Evolutionary conservation across 1,139 yeast species (phyloP), one percentile per base, ranked within the genome.

Genomic region (Meyerozyma guilliermondii): DNA sequence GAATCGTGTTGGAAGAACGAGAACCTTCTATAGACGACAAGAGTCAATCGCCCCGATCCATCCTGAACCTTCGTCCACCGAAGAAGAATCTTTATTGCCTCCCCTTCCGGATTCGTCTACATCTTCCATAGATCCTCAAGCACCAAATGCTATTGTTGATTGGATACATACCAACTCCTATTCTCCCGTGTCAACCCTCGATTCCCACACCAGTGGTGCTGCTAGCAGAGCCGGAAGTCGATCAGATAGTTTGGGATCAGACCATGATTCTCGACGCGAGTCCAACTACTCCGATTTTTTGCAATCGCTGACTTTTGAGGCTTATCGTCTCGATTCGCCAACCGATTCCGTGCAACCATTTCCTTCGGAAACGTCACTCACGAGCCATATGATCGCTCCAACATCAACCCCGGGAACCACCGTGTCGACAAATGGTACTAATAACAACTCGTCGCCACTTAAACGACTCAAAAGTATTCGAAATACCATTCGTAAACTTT

Each of bases 401-500:
- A 20, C 26, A 6, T 5, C 38, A 5, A 28, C 43, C n/a, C 30
- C 44, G 7, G 22, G 22, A 20, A 20, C 22, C 6, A 3, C 5
- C 22, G 22, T 6, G 22, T 20, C 22, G 22, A 5, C 22, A 20
- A 20, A 20, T 7, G 22, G 22, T 6, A 3, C 22, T 7, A 20
- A 20, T 27, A 17, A 42, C 30, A 48, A 35, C 45, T 39, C 52
- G 4, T 43, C 48, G 40, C 54, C 54, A 6, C 39, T 49, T 26
- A 43, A 44, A 23, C 44, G 52, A 22, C 45, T 50, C 22, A 47
- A 48, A 39, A 47, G 49, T 40, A 38, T 51, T 24, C 46, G 46
- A 26, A 42, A 45, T n/a, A 50, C 50, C 8, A 48, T 51, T 28
- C 48, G 53, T 30, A 49, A 50, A 43, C 43, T 51, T 26, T 48